Conservation (phyloP, 441 rosid genomes). For the Bocquillonia castaneifolia region DNA sequence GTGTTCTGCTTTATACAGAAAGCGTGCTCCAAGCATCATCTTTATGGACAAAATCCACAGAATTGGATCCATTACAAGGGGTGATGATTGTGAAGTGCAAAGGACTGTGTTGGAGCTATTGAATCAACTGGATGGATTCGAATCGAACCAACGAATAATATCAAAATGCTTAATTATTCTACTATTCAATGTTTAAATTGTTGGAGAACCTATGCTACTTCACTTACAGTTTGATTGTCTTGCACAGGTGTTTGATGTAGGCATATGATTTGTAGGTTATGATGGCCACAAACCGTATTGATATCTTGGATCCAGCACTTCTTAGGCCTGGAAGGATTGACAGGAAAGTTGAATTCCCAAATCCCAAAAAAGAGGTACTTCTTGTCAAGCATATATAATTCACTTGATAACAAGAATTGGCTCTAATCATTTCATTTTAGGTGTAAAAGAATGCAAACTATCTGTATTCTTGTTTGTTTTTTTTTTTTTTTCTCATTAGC, state of each 20-base stretch:
- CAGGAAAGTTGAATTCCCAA: slow-evolving; percentile 77
- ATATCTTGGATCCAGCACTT: slow-evolving; percentile 73
- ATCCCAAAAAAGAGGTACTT: slow-evolving; percentile 71
- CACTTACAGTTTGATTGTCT: too few relatives aligned
- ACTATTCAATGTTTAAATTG: not conserved
- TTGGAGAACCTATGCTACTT: too few relatives aligned
- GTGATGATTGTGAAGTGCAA: slow-evolving; percentile 78
- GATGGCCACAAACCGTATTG: slow-evolving; percentile 85
- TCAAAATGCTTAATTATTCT: slow-evolving; percentile 42
- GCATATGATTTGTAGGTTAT: too few relatives aligned
- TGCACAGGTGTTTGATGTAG: too few relatives aligned
- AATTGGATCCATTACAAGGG: slow-evolving; percentile 81
- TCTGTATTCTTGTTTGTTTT: too few relatives aligned
- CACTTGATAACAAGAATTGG: too few relatives aligned
- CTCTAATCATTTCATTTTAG: too few relatives aligned
- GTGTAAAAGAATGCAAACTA: too few relatives aligned
- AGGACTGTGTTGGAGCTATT: slow-evolving; percentile 84
- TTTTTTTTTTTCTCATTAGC: too few relatives aligned
- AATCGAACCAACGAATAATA: slow-evolving; percentile 77
- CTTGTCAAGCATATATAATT: too few relatives aligned
- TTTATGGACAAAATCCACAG: slow-evolving; percentile 80
- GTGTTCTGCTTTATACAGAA: too few relatives aligned
- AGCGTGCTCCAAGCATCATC: slow-evolving; percentile 70
- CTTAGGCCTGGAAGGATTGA: slow-evolving; percentile 83
- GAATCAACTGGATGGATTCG: slow-evolving; percentile 76